Evolutionary conservation across 176 grass and related monocot genomes (phyloP).

Genomic region (Hsuehochloa calcarea): DNA sequence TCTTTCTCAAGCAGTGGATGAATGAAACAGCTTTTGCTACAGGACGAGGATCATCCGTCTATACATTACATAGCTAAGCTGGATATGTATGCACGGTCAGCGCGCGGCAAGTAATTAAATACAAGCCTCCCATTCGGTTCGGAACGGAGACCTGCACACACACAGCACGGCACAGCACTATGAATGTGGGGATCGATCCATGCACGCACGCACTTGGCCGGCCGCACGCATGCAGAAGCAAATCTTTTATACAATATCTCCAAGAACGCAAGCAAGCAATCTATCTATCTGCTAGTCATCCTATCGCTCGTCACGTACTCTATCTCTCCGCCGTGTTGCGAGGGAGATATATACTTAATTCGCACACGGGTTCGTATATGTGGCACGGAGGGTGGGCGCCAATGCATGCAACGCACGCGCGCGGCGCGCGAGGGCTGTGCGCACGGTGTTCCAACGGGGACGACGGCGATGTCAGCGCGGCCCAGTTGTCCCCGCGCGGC

Average conservation of each 20-base stretch:
- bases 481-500: slow-evolving; percentile 16
- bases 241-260: background rate
- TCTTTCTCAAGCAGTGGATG: background rate
- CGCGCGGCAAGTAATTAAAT: background rate
- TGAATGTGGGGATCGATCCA: background rate
- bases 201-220: background rate
- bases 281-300: background rate
- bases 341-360: background rate
- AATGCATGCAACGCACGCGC: slow-evolving; percentile 21
- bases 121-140: background rate
- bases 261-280: background rate
- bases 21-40: background rate
- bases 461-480: slow-evolving; percentile 29
- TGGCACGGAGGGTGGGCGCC: background rate
- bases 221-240: background rate
- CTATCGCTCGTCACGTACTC: background rate
- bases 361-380: background rate
- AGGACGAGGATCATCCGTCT: background rate
- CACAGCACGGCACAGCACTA: background rate
- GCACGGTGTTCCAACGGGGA: background rate
- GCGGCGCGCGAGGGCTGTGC: background rate
- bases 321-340: background rate
- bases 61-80: background rate
- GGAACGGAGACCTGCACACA: background rate
- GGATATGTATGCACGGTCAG: background rate